Evolutionary conservation across 108 stramenopile species (phyloP), one percentile per base, ranked within the genome.

Genomic region (Schizochytrium sp.): DNA sequence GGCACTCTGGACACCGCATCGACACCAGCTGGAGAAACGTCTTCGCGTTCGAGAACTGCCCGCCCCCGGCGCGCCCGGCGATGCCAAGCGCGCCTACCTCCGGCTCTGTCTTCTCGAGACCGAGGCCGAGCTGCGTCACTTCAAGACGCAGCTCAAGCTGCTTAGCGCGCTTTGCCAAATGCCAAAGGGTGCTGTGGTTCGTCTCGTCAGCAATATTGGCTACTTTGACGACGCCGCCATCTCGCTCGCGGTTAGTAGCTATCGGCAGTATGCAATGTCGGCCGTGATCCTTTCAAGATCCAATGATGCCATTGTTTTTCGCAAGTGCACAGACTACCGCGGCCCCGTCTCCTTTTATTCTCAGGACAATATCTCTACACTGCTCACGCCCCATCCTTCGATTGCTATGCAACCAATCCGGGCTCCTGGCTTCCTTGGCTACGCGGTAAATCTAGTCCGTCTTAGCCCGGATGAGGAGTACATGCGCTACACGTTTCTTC

Each of bases 401-500:
- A 47, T 83, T 6, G 76, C 45, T 6, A 83, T 83, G 76, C 76
- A 43, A 1, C 6, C n/a, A 12, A 83, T 83, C 28, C 43, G 16
- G 45, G 76, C 76, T 12, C 6, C 12, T 6, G 76, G 76, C 23
- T 83, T 83, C 76, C 12, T 83, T 12, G 76, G 76, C 51, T 83
- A 83, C 76, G 76, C 76, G 10, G 76, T 83, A 0, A 53, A 83
- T 34, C 25, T 83, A 12, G n/a, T 83, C 14, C 76, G 76, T 23
- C 76, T 83, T 3, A 45, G 48, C 51, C 48, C 76, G 0, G 51
- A 83, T 12, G 76, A 83, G 51, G 76, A 83, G 51, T 83, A 83
- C 51, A 83, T 83, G 76, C 76, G 76, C n/a, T 83, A 83, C 76
- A 83, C 76, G 14, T 83, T 83, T 53, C 28, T 83, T 14, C 76